phyloP scores from a whole-genome alignment of 2,329 filamentous ascomycete genomes.

The Ambrosiella beaveri region DNA sequence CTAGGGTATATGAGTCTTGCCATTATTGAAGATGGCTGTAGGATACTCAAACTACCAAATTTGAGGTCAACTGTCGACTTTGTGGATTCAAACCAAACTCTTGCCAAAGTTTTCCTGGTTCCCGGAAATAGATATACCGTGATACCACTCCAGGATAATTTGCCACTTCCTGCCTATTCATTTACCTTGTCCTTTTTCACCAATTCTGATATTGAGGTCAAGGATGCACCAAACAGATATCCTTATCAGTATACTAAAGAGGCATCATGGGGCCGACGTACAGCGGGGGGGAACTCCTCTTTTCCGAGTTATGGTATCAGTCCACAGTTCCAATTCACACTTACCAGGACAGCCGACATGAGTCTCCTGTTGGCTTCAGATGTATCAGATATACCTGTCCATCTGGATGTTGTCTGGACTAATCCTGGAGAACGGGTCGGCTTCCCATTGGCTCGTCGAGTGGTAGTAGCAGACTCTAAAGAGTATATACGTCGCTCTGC shows the following conservation, averaged over 20 bases:
- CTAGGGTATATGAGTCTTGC: slow-evolving; percentile 79
- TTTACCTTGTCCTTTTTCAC: slow-evolving; percentile 81
- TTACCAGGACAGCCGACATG: slow-evolving; percentile 42
- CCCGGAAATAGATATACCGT: slow-evolving; percentile 34
- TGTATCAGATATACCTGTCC: slow-evolving; percentile 52
- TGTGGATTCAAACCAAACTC: slow-evolving; percentile 82
- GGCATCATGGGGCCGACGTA: slow-evolving; percentile 59
- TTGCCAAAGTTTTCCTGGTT: slow-evolving; percentile 45
- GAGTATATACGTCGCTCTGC: slow-evolving; percentile 74
- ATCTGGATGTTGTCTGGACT: slow-evolving; percentile 72
- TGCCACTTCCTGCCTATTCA: slow-evolving; percentile 56
- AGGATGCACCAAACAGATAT: slow-evolving; percentile 43
- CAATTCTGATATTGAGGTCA: slow-evolving; percentile 40
- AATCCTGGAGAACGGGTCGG: slow-evolving; percentile 45
- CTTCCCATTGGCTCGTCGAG: slow-evolving; percentile 49
- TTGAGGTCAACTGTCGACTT: slow-evolving; percentile 63
- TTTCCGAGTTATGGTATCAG: slow-evolving; percentile 66
- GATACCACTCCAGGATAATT: slow-evolving; percentile 61
- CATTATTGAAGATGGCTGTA: slow-evolving; percentile 54
- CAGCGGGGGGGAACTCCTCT: slow-evolving; percentile 69
- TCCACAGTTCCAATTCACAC: slow-evolving; percentile 60
- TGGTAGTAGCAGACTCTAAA: slow-evolving; percentile 69
- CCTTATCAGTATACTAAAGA: slow-evolving; percentile 37
- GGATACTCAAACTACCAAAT: slow-evolving; percentile 57
- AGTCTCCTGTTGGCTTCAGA: slow-evolving; percentile 58